phyloP scores from a whole-genome alignment of 2,329 filamentous ascomycete genomes.

The Fusarium sp. region DNA sequence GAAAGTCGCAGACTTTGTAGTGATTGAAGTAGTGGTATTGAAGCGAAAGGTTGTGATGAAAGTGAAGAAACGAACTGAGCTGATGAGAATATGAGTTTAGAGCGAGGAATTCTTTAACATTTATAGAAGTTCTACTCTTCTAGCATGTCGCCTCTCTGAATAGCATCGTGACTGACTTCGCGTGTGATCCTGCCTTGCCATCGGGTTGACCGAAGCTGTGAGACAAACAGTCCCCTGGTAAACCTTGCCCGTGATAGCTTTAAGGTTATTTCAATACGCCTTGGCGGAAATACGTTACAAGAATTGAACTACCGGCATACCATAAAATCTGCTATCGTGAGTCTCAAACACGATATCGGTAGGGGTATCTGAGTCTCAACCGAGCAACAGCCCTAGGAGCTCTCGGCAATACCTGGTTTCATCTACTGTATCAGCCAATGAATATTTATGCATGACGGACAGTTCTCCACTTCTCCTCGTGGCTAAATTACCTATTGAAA shows the following conservation, averaged over 20 bases:
- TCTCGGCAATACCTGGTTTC: background rate
- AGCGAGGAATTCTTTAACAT: rapidly evolving
- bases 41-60: background rate
- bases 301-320: background rate
- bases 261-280: background rate
- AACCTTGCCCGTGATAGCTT: background rate
- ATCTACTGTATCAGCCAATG: background rate
- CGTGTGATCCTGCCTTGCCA: background rate
- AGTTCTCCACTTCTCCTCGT: background rate
- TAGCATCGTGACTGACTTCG: background rate
- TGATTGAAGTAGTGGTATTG: background rate
- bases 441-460: rapidly evolving
- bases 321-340: background rate
- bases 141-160: background rate
- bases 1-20: background rate
- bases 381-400: background rate
- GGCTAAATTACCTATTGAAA: background rate
- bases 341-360: background rate
- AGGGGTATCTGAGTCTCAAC: background rate
- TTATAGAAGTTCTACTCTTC: background rate
- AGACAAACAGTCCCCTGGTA: background rate
- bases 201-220: background rate
- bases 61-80: background rate
- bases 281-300: background rate
- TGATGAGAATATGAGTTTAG: background rate